Conservation (phyloP, 495 filamentous ascomycete species). For the Penicillium parvum region DNA sequence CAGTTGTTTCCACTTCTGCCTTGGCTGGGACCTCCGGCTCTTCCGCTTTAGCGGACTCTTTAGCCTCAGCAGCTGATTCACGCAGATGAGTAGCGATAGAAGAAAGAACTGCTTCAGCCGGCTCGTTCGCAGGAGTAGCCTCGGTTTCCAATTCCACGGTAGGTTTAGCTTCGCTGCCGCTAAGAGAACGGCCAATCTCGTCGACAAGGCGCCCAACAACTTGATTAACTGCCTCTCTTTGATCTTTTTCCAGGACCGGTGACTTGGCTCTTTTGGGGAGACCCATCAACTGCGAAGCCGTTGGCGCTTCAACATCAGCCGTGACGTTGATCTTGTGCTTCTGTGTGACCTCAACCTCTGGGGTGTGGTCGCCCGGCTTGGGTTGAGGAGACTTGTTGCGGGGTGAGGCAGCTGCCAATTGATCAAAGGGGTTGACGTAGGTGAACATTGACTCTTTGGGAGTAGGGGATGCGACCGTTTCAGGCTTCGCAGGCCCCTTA, state of each 20-base stretch:
- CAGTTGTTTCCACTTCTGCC: slow-evolving; percentile 34
- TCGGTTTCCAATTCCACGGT: slow-evolving; percentile 22
- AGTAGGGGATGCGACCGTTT: slow-evolving; percentile 24
- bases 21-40: too few relatives aligned
- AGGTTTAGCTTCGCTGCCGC: slow-evolving; percentile 57
- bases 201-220: slow-evolving; percentile 65
- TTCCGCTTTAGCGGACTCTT: slow-evolving; percentile 3
- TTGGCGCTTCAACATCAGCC: slow-evolving; percentile 15
- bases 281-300: slow-evolving; percentile 2
- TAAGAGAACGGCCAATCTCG: slow-evolving; percentile 64
- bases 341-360: slow-evolving; percentile 27
- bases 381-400: slow-evolving; percentile 48
- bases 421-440: slow-evolving; percentile 77
- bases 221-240: slow-evolving; percentile 64
- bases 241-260: slow-evolving; percentile 30
- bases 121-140: background rate
- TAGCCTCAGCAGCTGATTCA: slow-evolving; percentile 25
- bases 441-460: slow-evolving; percentile 58
- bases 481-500: slow-evolving; percentile 28
- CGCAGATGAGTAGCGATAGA: slow-evolving; percentile 33
- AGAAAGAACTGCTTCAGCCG: slow-evolving; percentile 29
- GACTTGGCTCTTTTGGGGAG: slow-evolving; percentile 29
- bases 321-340: slow-evolving; percentile 24
- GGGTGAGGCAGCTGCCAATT: slow-evolving; percentile 65
- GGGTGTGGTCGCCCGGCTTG: slow-evolving; percentile 36